Base-by-base conservation (phyloP, 805 yeast species). In the Ogataea corticis region DNA sequence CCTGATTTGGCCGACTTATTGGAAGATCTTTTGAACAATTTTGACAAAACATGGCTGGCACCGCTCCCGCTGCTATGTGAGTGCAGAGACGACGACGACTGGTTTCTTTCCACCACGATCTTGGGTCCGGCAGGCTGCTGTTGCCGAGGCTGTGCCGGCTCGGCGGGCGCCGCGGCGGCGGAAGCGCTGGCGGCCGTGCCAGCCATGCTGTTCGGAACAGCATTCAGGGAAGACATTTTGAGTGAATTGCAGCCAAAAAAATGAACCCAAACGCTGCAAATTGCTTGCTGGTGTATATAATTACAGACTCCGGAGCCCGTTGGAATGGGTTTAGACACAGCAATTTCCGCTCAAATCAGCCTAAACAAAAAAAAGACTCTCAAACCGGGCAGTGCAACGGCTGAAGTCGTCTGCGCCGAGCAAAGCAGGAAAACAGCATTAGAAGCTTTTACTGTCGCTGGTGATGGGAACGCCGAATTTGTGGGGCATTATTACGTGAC, bases 31-130 rank as follows among this genome's bases (percentile, higher is more conserved):
- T 46, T 49, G 38, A 50, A 50, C 14, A 51, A 32, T 35, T 45
- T 48, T 3, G 56, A 50, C 15, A 51, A 34, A 14, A 50, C 57
- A 45, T 45, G 32, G 34, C 46, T 44, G 12, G 50, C 46, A 27
- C 39, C 44, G n/a, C 35, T 15, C 17, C 40, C 34, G 40, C 50
- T 49, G 27, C 40, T 30, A 25, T 45, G 50, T 4, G 57, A 53
- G 4, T 40, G 41, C 29, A 50, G 40, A 5, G 54, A 50, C 11
- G 52, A 36, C 7, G 56, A 52, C 31, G 56, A 52, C 7, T 11
- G 25, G 38, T 50, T 43, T 17, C 52, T 44, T n/a, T 25, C 42
- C 41, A 51, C 45, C 7, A 17, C 17, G 3, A 31, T 38, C 15
- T 28, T 33, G 1, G 46, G 27, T 9, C 11, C 31, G 15, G 31